Evolutionary conservation across 2,329 filamentous ascomycete genomes (phyloP).

Genomic region (Ceratocystis alfenasii): DNA sequence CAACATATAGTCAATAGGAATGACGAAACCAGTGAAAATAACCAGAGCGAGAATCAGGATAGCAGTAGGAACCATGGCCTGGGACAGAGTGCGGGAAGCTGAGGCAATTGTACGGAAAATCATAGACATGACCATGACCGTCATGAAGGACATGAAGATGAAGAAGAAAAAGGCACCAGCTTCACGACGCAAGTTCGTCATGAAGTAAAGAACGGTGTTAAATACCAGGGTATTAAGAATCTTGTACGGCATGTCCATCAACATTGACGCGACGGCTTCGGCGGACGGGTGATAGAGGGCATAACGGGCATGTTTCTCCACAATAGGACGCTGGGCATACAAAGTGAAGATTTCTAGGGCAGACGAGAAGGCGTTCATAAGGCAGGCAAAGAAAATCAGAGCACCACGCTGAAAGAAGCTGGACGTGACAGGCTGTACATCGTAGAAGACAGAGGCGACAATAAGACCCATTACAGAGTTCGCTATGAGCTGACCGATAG

Average conservation of each 20-base stretch:
- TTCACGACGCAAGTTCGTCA: conserved; percentile 66
- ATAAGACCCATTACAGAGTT: conserved; percentile 69
- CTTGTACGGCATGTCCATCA: conserved; percentile 78
- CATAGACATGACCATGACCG: conserved; percentile 71
- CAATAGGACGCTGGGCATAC: conserved; percentile 79
- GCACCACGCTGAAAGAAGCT: conserved; percentile 72
- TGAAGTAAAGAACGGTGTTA: conserved; percentile 74
- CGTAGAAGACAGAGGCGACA: conserved; percentile 69
- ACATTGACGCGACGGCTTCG: conserved; percentile 77
- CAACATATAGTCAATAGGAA: conserved; percentile 57
- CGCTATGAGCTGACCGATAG: conserved; percentile 54
- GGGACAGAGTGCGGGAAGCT: conserved; percentile 56
- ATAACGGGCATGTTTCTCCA: conserved; percentile 80
- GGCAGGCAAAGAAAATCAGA: conserved; percentile 74
- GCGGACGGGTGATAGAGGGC: conserved; percentile 82
- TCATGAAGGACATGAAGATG: conserved; percentile 60
- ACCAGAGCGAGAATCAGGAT: conserved; percentile 54
- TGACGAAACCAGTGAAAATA: conserved; percentile 59
- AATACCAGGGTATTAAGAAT: conserved; percentile 61
- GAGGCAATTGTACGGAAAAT: conserved; percentile 75
- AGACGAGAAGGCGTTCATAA: conserved; percentile 74
- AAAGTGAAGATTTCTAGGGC: conserved; percentile 74
- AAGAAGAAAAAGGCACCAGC: conserved; percentile 76
- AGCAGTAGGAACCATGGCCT: conserved; percentile 49
- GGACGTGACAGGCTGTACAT: conserved; percentile 49